phyloP scores from a whole-genome alignment of 2,329 filamentous ascomycete genomes.

The Fusarium robinianum region DNA sequence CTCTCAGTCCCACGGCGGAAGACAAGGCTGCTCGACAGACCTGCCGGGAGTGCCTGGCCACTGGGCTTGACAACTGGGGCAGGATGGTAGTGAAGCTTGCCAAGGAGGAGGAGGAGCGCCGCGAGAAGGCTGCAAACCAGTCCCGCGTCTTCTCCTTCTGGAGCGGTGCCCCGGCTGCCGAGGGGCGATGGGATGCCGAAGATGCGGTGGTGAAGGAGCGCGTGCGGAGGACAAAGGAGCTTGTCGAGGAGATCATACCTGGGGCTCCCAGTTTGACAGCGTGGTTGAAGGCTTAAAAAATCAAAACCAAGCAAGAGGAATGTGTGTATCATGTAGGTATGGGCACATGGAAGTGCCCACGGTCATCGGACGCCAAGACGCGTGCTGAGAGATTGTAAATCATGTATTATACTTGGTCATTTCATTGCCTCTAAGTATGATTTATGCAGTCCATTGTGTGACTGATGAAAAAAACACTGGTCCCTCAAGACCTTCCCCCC shows the following conservation, averaged over 20 bases:
- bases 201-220: slow-evolving; percentile 59
- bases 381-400: slow-evolving; percentile 19
- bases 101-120: slow-evolving; percentile 51
- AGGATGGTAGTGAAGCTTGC: slow-evolving; percentile 74
- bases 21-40: slow-evolving; percentile 50
- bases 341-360: slow-evolving; percentile 6
- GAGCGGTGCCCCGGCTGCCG: slow-evolving; percentile 41
- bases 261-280: slow-evolving; percentile 42
- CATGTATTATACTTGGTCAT: slow-evolving; percentile 24
- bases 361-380: slow-evolving; percentile 8
- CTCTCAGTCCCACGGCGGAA: slow-evolving; percentile 38
- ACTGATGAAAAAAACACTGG: no score
- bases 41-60: slow-evolving; percentile 77
- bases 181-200: slow-evolving; percentile 59
- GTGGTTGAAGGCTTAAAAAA: slow-evolving; percentile 47
- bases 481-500: no score
- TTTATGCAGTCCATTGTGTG: no score
- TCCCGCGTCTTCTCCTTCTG: slow-evolving; percentile 45
- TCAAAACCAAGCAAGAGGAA: slow-evolving; percentile 11
- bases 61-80: slow-evolving; percentile 80
- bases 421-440: no score
- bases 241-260: slow-evolving; percentile 54
- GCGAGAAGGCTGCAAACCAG: slow-evolving; percentile 40
- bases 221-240: slow-evolving; percentile 53
- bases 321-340: slow-evolving; percentile 2